Evolutionary conservation across 164 flowering plant genomes (phyloP).

Genomic region (Liriodendron chinense): DNA sequence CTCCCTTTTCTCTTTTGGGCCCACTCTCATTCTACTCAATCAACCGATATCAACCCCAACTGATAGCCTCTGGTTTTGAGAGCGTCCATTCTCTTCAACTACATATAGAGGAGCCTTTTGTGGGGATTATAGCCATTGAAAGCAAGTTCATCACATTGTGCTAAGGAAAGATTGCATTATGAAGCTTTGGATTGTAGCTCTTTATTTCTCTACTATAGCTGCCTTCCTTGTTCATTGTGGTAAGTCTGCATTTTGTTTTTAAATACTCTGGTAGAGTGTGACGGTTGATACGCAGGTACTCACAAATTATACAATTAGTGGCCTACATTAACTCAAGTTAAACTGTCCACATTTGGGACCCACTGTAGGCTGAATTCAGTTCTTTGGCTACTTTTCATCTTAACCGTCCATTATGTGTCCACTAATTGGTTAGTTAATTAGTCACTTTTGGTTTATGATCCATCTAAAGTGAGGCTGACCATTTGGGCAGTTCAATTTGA

Average conservation of each 20-base stretch:
- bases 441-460: too few relatives aligned
- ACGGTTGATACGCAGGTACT: neutral
- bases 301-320: neutral
- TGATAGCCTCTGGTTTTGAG: conserved; percentile 5
- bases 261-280: neutral
- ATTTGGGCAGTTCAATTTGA: too few relatives aligned
- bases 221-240: conserved; percentile 37
- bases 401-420: neutral
- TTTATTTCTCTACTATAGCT: conserved; percentile 26
- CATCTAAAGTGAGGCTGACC: too few relatives aligned
- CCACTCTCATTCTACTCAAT: neutral
- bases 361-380: neutral
- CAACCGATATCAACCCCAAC: conserved; percentile 7
- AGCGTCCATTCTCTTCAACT: neutral
- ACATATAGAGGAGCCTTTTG: neutral
- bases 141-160: conserved; percentile 20
- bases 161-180: conserved; percentile 9
- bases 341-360: neutral
- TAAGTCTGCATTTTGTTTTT: conserved; percentile 17
- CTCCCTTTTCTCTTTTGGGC: conserved; percentile 2
- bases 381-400: neutral
- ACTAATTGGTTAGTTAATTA: too few relatives aligned
- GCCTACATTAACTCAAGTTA: neutral
- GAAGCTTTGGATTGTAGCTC: conserved; percentile 15
- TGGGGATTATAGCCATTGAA: neutral